Evolutionary conservation across 108 stramenopile species (phyloP).

Genomic region (Nitzschia sp.): DNA sequence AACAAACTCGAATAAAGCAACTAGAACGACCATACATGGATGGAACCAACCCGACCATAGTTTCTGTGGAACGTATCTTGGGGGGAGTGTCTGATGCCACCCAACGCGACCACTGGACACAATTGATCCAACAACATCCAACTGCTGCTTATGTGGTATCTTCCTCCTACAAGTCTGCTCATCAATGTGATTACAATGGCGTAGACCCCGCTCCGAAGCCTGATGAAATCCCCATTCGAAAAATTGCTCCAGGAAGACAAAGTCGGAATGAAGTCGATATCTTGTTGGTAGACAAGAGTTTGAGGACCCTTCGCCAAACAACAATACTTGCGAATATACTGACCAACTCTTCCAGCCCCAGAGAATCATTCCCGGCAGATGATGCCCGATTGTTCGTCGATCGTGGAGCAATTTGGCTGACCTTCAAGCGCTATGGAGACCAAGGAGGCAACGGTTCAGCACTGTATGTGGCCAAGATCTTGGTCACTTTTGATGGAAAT

Average conservation of each 20-base stretch:
- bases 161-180: conserved; percentile 39
- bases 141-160: conserved; percentile 21
- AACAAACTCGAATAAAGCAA: neutral
- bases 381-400: conserved; percentile 72
- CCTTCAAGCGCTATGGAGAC: conserved; percentile 39
- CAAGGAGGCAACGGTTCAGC: neutral
- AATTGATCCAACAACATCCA: neutral
- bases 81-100: neutral
- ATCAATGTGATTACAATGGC: conserved; percentile 54
- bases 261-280: conserved; percentile 47
- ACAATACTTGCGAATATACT: conserved; percentile 47
- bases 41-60: conserved; percentile 71
- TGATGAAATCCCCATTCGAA: conserved; percentile 22
- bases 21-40: conserved; percentile 31
- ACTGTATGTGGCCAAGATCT: conserved; percentile 1
- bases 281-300: conserved; percentile 29
- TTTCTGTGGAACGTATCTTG: conserved; percentile 39
- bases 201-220: neutral
- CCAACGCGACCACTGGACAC: neutral
- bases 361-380: conserved; percentile 28
- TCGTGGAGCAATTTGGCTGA: conserved; percentile 44
- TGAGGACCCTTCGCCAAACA: conserved; percentile 49
- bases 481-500: too few relatives aligned
- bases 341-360: neutral
- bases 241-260: conserved; percentile 6